Base-by-base conservation (phyloP, 129 eudicot genomes). In the Centaurea solstitialis region DNA sequence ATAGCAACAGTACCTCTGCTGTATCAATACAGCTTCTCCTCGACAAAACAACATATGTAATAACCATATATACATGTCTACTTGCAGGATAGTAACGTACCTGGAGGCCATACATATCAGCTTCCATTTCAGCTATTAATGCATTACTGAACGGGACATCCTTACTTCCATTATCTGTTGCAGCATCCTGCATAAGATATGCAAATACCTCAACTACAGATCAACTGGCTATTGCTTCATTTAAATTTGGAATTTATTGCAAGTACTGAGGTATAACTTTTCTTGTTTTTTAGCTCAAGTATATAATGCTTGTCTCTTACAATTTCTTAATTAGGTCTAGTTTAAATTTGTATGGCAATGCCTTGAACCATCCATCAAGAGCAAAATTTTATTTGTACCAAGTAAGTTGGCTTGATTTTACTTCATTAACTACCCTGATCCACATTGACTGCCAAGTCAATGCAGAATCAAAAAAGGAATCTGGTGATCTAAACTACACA, bases 51-150 rank as follows among this genome's bases (percentile, higher is more conserved):
- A 20, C 64, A 53, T 53, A 17, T 15, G 64, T 53, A 53, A 53
- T 17, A 53, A 53, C 64, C 22, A 53, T 53, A 43, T 43, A 13
- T 53, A 53, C 64, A 53, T 57, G 39, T 77, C 20, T 15, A 26
- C 39, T 26, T 43, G 45, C 68, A 61, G 40, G 38, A 40, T 8
- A 67, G 62, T 69, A 68, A 21, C 20, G 18, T 73, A 93, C 94
- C 97, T 93, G 98, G 81, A 93, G 87, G 70, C 94, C 97, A 76
- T 89, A 88, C 40, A 83, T 83, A 74, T 80, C 91, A 61, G 98
- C 98, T 88, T 93, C 98, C 87, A 85, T 83, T 88, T 93, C 98
- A 85, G 97, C 97, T 81, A 91, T 91, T 81, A 88, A 74, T 78
- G 97, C 93, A 88, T 88, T 91, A 87, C 76, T 88, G 50, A 88